Conservation (phyloP, 2,329 filamentous ascomycete species). For the Helotiales sp. region DNA sequence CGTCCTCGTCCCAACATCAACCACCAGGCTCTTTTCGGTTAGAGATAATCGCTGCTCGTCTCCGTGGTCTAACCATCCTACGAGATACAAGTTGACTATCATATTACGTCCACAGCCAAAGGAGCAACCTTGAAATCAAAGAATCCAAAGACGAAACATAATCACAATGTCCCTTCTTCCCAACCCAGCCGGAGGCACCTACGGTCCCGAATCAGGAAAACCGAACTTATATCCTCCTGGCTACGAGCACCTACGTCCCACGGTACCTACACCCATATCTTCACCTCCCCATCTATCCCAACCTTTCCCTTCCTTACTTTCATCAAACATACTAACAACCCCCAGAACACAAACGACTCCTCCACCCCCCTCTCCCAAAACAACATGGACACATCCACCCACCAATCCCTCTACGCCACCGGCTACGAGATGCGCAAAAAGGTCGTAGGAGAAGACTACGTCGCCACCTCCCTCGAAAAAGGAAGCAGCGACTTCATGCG, state of each 20-base stretch:
- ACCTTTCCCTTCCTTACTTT: background rate
- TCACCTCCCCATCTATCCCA: background rate
- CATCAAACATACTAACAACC: background rate
- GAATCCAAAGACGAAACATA: background rate
- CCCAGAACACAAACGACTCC: constrained; percentile 13
- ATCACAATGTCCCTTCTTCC: constrained; percentile 8
- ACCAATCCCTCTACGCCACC: constrained; percentile 23
- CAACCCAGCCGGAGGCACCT: constrained; percentile 7
- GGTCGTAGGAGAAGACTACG: constrained; percentile 33
- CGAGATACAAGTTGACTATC: too few species aligned
- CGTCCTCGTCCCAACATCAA: too few species aligned
- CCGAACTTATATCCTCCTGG: constrained; percentile 10
- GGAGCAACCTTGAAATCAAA: too few species aligned
- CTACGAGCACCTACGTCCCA: constrained; percentile 11
- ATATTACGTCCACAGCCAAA: too few species aligned
- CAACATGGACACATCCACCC: constrained; percentile 30
- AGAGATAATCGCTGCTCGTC: too few species aligned
- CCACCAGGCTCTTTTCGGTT: too few species aligned
- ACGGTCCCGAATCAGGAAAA: constrained; percentile 7
- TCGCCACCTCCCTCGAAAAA: constrained; percentile 22
- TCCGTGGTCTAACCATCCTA: too few species aligned
- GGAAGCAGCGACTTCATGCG: constrained; percentile 29
- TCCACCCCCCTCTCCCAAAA: constrained; percentile 21
- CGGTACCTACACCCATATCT: constrained; percentile 2
- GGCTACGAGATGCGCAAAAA: constrained; percentile 30